Percentiles rank a stretch among this genome's conserved stretches.
These are phyloP conservation scores for Physaria fendleri DNA, from an alignment of 345 rosid genomes.

Conservation along the genomic window DNA sequence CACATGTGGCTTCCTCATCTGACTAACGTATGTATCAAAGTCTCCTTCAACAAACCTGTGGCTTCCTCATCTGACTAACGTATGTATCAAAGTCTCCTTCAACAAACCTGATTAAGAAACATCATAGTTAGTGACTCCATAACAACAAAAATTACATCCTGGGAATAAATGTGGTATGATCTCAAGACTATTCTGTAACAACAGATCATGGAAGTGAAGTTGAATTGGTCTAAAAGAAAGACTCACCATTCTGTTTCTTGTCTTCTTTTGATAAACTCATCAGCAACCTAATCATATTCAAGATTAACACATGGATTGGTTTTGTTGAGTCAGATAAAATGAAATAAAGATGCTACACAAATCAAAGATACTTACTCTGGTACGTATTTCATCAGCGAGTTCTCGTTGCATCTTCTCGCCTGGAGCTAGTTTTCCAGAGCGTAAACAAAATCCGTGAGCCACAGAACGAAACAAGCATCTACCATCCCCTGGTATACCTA, in stretches of 20 bases:
- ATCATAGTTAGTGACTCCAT: too few relatives aligned
- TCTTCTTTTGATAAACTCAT: constrained; percentile 88
- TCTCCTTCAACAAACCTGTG: constrained; percentile 98
- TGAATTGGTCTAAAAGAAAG: not conserved
- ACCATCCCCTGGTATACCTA: constrained; percentile 98
- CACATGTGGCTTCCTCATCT: constrained; percentile 74
- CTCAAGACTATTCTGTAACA: not conserved
- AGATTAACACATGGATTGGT: not conserved
- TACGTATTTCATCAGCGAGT: constrained; percentile 78
- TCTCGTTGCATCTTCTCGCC: constrained; percentile 58
- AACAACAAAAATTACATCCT: too few relatives aligned
- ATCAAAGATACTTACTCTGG: constrained; percentile 29
- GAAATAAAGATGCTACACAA: not conserved
- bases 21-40: constrained; percentile 67
- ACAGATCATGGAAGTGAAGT: not conserved
- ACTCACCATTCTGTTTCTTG: constrained; percentile 83
- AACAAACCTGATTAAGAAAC: constrained; percentile 98
- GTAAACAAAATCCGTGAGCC: constrained; percentile 74
- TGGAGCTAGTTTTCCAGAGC: constrained; percentile 63
- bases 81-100: constrained; percentile 91
- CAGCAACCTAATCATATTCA: constrained; percentile 70
- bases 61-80: constrained; percentile 66
- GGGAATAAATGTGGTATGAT: too few relatives aligned
- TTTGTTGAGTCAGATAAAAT: not conserved
- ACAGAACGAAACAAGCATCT: constrained; percentile 95